Evolutionary conservation across 192 early-diverging fungal species (phyloP).

Genomic region (Paraglomus occultum): DNA sequence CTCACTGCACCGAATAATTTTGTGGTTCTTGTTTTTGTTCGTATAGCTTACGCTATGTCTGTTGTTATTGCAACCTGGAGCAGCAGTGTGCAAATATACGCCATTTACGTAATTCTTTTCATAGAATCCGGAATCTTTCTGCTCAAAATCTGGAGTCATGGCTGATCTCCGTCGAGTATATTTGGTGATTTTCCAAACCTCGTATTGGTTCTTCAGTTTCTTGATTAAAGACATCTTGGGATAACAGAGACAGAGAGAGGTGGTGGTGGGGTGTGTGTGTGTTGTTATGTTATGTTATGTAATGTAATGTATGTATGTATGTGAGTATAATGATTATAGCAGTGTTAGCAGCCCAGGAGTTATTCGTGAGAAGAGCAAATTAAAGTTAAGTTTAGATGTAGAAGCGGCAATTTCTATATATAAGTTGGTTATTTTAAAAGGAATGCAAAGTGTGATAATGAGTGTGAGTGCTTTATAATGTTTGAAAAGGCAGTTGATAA

Average conservation of each 20-base stretch:
- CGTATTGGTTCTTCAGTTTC: constrained; percentile 48
- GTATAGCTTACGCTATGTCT: background rate
- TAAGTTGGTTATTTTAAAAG: no score
- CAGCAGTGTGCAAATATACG: constrained; percentile 35
- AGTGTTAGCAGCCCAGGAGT: no score
- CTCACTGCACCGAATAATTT: constrained; percentile 22
- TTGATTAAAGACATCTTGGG: constrained; percentile 43
- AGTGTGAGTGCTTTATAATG: no score
- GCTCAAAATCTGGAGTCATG: constrained; percentile 46
- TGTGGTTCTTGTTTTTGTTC: background rate
- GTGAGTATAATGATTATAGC: background rate
- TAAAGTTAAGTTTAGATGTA: no score
- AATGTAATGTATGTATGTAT: background rate
- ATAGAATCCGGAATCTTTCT: constrained; percentile 44
- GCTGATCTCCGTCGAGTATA: constrained; percentile 43
- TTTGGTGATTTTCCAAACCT: constrained; percentile 50
- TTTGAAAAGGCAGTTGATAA: no score
- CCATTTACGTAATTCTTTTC: constrained; percentile 43
- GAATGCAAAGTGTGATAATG: no score
- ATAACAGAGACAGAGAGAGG: background rate
- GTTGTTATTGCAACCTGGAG: constrained; percentile 12
- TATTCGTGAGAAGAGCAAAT: no score
- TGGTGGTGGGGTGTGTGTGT: no score
- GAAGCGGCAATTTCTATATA: no score
- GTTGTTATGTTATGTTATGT: background rate